Evolutionary conservation across 2,329 filamentous ascomycete genomes (phyloP).

Genomic region (Leptographium lundbergii): DNA sequence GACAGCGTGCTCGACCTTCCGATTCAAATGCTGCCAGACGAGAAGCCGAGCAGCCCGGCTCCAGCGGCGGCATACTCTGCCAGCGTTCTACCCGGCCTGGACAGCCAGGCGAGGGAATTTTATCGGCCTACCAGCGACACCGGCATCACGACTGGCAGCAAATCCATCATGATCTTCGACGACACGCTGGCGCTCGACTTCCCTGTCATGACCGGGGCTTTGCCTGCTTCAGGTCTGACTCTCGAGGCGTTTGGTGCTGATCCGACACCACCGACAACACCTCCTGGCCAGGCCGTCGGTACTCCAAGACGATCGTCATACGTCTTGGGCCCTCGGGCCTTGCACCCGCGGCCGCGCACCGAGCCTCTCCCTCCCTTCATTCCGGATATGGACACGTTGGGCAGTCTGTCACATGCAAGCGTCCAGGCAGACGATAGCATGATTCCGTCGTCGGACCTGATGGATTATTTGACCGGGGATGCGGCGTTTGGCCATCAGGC

Average conservation of each 20-base stretch:
- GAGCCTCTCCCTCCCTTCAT: slow-evolving; percentile 34
- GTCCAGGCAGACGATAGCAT: not conserved
- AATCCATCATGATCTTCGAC: slow-evolving; percentile 82
- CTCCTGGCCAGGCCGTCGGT: slow-evolving; percentile 32
- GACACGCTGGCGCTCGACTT: slow-evolving; percentile 41
- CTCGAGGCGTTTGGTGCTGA: slow-evolving; percentile 41
- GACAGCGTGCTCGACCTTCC: not conserved
- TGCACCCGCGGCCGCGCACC: slow-evolving; percentile 21
- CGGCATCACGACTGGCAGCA: slow-evolving; percentile 65
- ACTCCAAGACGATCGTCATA: slow-evolving; percentile 44
- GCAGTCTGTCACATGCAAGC: slow-evolving; percentile 4
- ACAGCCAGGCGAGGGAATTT: not conserved
- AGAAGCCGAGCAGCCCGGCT: slow-evolving; percentile 10
- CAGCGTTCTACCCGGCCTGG: slow-evolving; percentile 14
- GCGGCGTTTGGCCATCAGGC: not conserved
- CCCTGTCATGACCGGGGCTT: slow-evolving; percentile 37
- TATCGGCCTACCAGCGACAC: slow-evolving; percentile 37
- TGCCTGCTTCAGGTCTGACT: slow-evolving; percentile 31
- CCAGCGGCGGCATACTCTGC: slow-evolving; percentile 30
- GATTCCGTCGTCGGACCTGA: slow-evolving; percentile 2
- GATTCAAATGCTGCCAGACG: slow-evolving; percentile 12
- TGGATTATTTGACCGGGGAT: slow-evolving; percentile 12
- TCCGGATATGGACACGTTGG: slow-evolving; percentile 31
- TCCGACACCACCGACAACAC: slow-evolving; percentile 49
- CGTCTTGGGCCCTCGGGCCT: slow-evolving; percentile 35